Conservation (phyloP, 805 yeast species). For the Teunomyces aglyptinius region DNA sequence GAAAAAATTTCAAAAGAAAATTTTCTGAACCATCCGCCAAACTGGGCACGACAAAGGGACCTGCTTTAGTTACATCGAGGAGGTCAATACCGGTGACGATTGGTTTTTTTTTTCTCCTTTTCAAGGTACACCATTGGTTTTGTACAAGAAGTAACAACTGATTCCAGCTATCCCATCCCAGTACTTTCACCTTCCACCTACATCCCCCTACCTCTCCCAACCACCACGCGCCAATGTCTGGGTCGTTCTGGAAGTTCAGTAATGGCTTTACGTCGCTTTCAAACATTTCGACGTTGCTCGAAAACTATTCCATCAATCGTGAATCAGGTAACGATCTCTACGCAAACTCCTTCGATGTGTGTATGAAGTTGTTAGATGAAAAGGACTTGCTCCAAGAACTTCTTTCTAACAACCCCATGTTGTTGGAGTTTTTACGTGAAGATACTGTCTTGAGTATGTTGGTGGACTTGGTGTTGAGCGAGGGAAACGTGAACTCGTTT, state of each 20-base stretch:
- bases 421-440: slow-evolving; percentile 42
- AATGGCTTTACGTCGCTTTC: slow-evolving; percentile 45
- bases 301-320: slow-evolving; percentile 24
- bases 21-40: background rate
- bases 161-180: background rate
- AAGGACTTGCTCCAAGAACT: slow-evolving; percentile 43
- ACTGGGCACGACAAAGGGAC: background rate
- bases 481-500: slow-evolving; percentile 18
- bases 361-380: slow-evolving; percentile 40
- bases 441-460: slow-evolving; percentile 34
- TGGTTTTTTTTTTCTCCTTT: background rate
- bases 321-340: slow-evolving; percentile 16
- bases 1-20: slow-evolving; percentile 2
- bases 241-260: slow-evolving; percentile 47
- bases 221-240: slow-evolving; percentile 30
- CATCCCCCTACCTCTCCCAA: background rate
- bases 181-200: too few species aligned
- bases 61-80: background rate
- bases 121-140: background rate
- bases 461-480: slow-evolving; percentile 38
- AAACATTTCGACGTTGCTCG: slow-evolving; percentile 39
- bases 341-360: slow-evolving; percentile 21
- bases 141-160: background rate
- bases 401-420: slow-evolving; percentile 39
- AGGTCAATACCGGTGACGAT: background rate